These are phyloP conservation scores for Arctostaphylos glauca DNA, from an alignment of 148 eudicot species.

Conservation along the genomic window DNA sequence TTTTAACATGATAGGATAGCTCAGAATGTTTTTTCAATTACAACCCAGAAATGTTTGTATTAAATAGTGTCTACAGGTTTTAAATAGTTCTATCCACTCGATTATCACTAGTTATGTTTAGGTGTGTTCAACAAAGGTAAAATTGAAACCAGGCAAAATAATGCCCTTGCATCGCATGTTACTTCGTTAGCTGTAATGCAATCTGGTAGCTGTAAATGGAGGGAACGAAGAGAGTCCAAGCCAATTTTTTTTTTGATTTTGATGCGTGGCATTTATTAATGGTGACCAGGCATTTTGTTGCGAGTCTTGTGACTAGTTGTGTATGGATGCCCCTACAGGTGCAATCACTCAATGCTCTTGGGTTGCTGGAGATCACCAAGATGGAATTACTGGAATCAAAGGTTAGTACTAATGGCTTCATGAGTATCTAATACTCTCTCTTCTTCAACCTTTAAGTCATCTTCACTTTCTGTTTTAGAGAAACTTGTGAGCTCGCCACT, in stretches of 20 bases:
- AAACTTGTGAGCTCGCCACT: not conserved
- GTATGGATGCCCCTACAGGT: conserved; percentile 51
- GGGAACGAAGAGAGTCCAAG: not conserved
- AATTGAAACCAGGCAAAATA: not conserved
- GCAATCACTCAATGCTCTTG: conserved; percentile 68
- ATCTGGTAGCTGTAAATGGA: too few relatives aligned
- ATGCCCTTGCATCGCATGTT: not conserved
- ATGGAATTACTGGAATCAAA: conserved; percentile 31
- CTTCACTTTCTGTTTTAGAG: not conserved
- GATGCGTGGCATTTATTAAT: conserved; percentile 2
- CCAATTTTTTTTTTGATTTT: not conserved
- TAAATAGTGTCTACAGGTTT: not conserved
- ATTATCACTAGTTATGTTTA: not conserved
- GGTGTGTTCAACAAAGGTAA: not conserved
- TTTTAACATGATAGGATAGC: conserved; percentile 53
- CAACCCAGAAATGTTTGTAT: not conserved
- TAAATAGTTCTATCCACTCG: not conserved
- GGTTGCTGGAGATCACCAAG: conserved; percentile 50
- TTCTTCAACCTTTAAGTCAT: not conserved
- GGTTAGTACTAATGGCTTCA: conserved; percentile 42
- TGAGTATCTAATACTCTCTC: not conserved
- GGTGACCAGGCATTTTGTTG: not conserved
- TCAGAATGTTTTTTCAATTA: conserved; percentile 5
- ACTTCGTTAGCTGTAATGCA: not conserved
- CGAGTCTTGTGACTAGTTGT: conserved; percentile 14